These are phyloP conservation scores for Populus davidiana DNA, from an alignment of 345 rosid genomes.

Conservation along the genomic window DNA sequence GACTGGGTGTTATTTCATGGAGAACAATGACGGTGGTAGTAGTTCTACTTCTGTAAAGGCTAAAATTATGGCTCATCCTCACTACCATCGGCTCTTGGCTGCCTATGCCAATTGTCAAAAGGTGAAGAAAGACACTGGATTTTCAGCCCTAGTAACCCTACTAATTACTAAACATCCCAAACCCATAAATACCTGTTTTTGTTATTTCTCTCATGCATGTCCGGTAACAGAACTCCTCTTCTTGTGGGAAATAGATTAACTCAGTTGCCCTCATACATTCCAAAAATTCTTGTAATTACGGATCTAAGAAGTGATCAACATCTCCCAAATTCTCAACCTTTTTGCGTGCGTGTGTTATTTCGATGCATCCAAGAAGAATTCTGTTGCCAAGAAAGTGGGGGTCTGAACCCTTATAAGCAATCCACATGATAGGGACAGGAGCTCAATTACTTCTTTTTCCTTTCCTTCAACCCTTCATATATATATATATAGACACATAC, in stretches of 20 bases:
- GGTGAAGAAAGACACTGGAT: conserved; percentile 36
- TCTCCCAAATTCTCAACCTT: neutral
- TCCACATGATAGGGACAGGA: conserved; percentile 15
- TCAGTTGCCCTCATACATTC: neutral
- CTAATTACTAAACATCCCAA: neutral
- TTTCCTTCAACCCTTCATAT: neutral
- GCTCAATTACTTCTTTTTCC: neutral
- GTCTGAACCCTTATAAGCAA: conserved; percentile 15
- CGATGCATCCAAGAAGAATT: neutral
- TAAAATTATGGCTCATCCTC: conserved; percentile 98
- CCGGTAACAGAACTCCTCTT: neutral
- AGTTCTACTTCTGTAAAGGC: conserved; percentile 53
- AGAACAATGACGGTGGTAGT: conserved; percentile 32
- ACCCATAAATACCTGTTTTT: neutral
- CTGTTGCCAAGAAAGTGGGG: conserved; percentile 16
- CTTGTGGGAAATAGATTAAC: neutral
- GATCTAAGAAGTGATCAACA: neutral
- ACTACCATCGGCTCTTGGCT: conserved; percentile 83
- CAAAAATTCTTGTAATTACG: neutral
- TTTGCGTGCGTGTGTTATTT: neutral
- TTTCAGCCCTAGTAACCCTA: neutral
- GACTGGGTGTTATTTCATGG: conserved; percentile 57
- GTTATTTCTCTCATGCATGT: neutral
- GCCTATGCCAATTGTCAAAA: conserved; percentile 93
- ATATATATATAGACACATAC: neutral